Base-by-base conservation (phyloP, 371 early-diverging fungal species). In the Actinomortierella ambigua region DNA sequence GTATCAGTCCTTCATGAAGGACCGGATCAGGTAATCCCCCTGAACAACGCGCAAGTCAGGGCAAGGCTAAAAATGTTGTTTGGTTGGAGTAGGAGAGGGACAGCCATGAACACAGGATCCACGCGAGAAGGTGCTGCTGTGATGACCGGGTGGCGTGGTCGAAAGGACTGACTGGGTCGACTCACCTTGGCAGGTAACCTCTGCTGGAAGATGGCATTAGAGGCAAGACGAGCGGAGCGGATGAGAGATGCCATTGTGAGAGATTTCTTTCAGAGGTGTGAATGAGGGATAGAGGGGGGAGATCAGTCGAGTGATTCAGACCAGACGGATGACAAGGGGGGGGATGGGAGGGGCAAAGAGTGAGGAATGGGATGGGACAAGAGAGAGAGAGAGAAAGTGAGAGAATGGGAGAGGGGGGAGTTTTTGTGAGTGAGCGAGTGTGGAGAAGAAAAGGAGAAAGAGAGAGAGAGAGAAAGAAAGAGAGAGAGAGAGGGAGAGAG, bases 111-210 rank as follows among this genome's bases (percentile, higher is more conserved):
- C n/a, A n/a, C n/a, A n/a, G n/a, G n/a, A n/a, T n/a, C n/a, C n/a
- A n/a, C n/a, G n/a, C n/a, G n/a, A n/a, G n/a, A n/a, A n/a, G n/a
- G n/a, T n/a, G n/a, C n/a, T n/a, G n/a, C n/a, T n/a, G 8, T 15
- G 44, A 13, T 44, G 3, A n/a, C 44, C 13, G 23, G 24, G 42
- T 47, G 23, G 23, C 24, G 22, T 28, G 26, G 42, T 47, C n/a
- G 26, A 0, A 42, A 41, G 1, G 26, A 26, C 3, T 50, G 24
- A 43, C 1, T 27, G 23, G 20, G 23, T 11, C 14, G 2, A 18
- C 17, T 17, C 66, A 66, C 73, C 73, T 71, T 71, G 67, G 63
- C 50, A 39, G 59, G 47, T 23, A 59, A 28, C 15, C 52, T 49
- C 63, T 65, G 63, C 29, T 63, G 56, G 47, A 66, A 8, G 20